Percentiles rank a stretch among this genome's conserved stretches.
phyloP scores from a whole-genome alignment of 768 basidiomycete genomes.

The Russula dissimulans region DNA sequence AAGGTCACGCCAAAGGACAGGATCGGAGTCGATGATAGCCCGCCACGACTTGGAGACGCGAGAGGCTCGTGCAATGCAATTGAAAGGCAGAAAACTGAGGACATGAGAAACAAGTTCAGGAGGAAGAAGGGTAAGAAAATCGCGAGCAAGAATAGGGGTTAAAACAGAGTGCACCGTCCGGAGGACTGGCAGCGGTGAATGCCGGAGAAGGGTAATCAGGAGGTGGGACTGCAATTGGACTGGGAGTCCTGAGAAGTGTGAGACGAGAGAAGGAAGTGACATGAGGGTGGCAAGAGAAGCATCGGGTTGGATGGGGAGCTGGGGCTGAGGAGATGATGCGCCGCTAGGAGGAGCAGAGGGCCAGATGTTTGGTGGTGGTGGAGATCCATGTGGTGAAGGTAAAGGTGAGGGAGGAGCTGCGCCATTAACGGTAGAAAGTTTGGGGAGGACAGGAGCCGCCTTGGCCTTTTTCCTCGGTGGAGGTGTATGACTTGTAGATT shows the following conservation, averaged over 20 bases:
- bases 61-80: slow-evolving; percentile 76
- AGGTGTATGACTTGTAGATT: slow-evolving; percentile 38
- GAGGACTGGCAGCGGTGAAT: slow-evolving; percentile 85
- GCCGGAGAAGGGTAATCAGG: slow-evolving; percentile 83
- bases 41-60: slow-evolving; percentile 87
- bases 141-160: slow-evolving; percentile 83
- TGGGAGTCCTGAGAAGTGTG: slow-evolving; percentile 74
- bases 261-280: slow-evolving; percentile 73
- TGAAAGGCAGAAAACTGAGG: slow-evolving; percentile 74
- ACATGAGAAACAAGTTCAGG: slow-evolving; percentile 88
- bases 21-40: slow-evolving; percentile 84
- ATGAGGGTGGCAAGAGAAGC: slow-evolving; percentile 74
- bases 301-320: slow-evolving; percentile 73
- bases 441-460: slow-evolving; percentile 46
- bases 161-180: slow-evolving; percentile 84
- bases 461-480: slow-evolving; percentile 71
- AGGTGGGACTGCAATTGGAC: slow-evolving; percentile 85
- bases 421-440: slow-evolving; percentile 51
- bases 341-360: slow-evolving; percentile 77
- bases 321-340: slow-evolving; percentile 53
- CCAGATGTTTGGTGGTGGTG: slow-evolving; percentile 67
- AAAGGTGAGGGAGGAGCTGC: slow-evolving; percentile 80
- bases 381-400: slow-evolving; percentile 80
- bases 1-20: slow-evolving; percentile 82
- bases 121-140: slow-evolving; percentile 88